Conservation (phyloP, 1,139 yeast species). For the Pichia inconspicua region DNA sequence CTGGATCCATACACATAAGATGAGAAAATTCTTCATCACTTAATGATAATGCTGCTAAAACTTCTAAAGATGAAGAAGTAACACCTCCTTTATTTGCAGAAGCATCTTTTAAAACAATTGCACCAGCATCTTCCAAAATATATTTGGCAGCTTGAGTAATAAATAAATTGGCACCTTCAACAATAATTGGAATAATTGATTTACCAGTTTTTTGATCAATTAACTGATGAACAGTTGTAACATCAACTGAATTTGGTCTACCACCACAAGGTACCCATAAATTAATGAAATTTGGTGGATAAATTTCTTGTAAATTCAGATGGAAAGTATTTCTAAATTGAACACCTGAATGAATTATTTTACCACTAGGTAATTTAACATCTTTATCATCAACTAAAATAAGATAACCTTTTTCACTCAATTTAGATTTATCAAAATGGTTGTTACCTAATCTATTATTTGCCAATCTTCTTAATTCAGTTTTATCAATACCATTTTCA, state of each 20-base stretch:
- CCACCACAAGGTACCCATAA: constrained; percentile 98
- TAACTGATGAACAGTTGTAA: constrained; percentile 67
- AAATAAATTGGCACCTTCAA: constrained; percentile 95
- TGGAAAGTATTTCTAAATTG: constrained; percentile 92
- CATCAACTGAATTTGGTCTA: constrained; percentile 92
- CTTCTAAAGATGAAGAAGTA: constrained; percentile 93
- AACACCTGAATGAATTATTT: constrained; percentile 69
- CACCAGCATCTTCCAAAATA: constrained; percentile 78
- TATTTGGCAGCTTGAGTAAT: constrained; percentile 92
- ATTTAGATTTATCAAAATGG: constrained; percentile 55
- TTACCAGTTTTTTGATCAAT: constrained; percentile 73
- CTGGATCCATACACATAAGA: constrained; percentile 63
- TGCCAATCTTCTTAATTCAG: constrained; percentile 75
- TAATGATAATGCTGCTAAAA: constrained; percentile 86
- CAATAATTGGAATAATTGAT: constrained; percentile 75
- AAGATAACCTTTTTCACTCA: constrained; percentile 69
- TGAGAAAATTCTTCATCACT: constrained; percentile 74
- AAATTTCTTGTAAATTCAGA: constrained; percentile 57
- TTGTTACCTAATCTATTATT: constrained; percentile 69
- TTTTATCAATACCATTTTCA: constrained; percentile 78
- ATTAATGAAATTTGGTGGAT: constrained; percentile 56
- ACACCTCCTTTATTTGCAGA: constrained; percentile 99
- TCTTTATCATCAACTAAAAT: constrained; percentile 85
- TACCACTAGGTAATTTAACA: constrained; percentile 67
- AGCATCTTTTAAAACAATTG: constrained; percentile 86